Conservation (phyloP, 1,284 basidiomycete species). For the Trametes pubescens region DNA sequence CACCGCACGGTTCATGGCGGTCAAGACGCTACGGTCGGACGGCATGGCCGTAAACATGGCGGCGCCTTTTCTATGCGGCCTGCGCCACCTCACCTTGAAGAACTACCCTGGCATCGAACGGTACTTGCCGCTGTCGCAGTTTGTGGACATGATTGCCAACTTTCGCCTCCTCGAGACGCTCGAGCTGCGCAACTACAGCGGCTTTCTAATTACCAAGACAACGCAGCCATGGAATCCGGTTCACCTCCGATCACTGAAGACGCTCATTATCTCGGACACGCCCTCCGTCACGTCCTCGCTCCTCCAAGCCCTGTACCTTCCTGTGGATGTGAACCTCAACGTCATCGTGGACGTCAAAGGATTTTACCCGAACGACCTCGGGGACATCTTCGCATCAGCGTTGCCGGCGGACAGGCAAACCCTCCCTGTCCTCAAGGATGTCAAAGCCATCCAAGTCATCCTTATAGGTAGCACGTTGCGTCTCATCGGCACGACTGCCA, state of each 20-base stretch:
- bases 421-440: slow-evolving; percentile 3
- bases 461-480: not conserved
- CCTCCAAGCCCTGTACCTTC: not conserved
- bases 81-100: slow-evolving; percentile 1
- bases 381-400: not conserved
- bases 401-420: not conserved
- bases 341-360: not conserved
- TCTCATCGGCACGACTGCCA: slow-evolving; percentile 6
- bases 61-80: not conserved
- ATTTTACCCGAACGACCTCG: slow-evolving; percentile 1
- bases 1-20: not conserved
- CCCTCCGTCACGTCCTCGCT: not conserved
- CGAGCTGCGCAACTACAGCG: not conserved
- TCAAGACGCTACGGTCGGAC: slow-evolving; percentile 2
- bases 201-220: not conserved
- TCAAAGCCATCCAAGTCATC: not conserved
- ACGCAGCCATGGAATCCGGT: not conserved
- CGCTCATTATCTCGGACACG: slow-evolving; percentile 1
- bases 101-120: not conserved
- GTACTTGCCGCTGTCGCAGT: not conserved
- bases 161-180: slow-evolving; percentile 6
- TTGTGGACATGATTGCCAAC: not conserved
- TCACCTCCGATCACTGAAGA: not conserved
- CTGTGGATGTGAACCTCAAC: not conserved
- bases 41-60: not conserved